Evolutionary conservation across 2,329 filamentous ascomycete genomes (phyloP), one percentile per base, ranked within the genome.

Genomic region (Chrysosporium keratinophilum): DNA sequence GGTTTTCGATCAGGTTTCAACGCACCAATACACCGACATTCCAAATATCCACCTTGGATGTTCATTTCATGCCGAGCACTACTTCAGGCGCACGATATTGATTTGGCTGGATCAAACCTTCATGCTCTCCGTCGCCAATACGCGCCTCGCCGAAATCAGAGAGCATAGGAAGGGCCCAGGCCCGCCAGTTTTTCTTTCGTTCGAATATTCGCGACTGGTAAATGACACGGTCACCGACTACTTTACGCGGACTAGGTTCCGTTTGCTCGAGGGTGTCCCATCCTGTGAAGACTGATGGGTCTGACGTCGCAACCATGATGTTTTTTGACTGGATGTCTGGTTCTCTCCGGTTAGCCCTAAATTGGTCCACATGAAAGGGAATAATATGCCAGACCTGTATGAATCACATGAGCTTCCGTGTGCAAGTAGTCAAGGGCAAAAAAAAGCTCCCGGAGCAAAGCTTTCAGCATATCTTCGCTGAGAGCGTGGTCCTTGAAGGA

Each of bases 41-140:
- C 64, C 64, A 66, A n/a, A 67, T 65, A 51, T 66, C 65, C 7
- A 63, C 62, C 19, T 60, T 62, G 50, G 62, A 63, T 11, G 59
- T 61, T 61, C 63, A 67, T 5, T 61, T 62, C 23, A 58, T 58
- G 10, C 57, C 55, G 4, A 67, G 53, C 5, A 67, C 54, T 34
- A 65, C 64, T 52, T 66, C 65, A 4, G 65, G 64, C 3, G 63
- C 63, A 45, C 61, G 61, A 45, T 65, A 66, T 5, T 58, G 54
- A 44, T 61, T 58, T 14, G 63, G 64, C 64, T 78, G 35, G 69
- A 76, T 58, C 63, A 70, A 41, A 62, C 71, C 59, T 68, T 76
- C 55, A 61, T 68, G 37, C 10, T 45, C 45, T 64, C 66, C 58
- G 39, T 58, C 52, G 33, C 61, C 64, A 48, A 57, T 60, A 6